Percentiles rank a stretch among this genome's conserved stretches.
These are phyloP conservation scores for Claviceps sorghi DNA, from an alignment of 2,329 filamentous ascomycete genomes.

Conservation along the genomic window DNA sequence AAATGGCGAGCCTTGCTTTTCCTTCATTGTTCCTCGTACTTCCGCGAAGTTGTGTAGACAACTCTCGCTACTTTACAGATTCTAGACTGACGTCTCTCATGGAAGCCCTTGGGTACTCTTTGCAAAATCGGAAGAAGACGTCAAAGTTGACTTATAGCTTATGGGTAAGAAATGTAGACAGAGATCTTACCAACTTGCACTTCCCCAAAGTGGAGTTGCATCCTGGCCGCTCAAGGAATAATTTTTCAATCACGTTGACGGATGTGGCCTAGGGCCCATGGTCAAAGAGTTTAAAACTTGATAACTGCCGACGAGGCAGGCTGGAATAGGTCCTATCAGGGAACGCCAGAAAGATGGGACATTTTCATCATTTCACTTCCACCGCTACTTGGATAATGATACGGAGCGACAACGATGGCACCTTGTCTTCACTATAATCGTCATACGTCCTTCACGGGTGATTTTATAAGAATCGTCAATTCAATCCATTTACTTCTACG, in stretches of 20 bases:
- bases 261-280: slow-evolving; percentile 2
- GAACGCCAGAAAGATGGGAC: background rate
- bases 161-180: slow-evolving; percentile 43
- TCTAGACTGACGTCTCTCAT: slow-evolving; percentile 57
- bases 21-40: slow-evolving; percentile 79
- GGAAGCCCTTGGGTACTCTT: slow-evolving; percentile 56
- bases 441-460: background rate
- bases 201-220: slow-evolving; percentile 58
- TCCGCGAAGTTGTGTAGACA: slow-evolving; percentile 73
- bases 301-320: background rate
- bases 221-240: slow-evolving; percentile 65
- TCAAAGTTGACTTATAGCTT: slow-evolving; percentile 79
- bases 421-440: background rate
- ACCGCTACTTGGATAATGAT: background rate
- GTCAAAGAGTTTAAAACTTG: background rate
- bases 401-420: background rate
- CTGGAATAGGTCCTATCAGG: background rate
- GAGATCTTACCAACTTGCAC: slow-evolving; percentile 6
- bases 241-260: slow-evolving; percentile 66
- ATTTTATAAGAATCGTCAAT: background rate
- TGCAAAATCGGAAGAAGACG: slow-evolving; percentile 55
- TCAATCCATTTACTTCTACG: background rate
- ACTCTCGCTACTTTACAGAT: slow-evolving; percentile 80
- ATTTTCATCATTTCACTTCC: background rate
- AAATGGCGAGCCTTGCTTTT: slow-evolving; percentile 24